Conservation (phyloP, 2,329 filamentous ascomycete genomes). For the Microsporum ferrugineum region DNA sequence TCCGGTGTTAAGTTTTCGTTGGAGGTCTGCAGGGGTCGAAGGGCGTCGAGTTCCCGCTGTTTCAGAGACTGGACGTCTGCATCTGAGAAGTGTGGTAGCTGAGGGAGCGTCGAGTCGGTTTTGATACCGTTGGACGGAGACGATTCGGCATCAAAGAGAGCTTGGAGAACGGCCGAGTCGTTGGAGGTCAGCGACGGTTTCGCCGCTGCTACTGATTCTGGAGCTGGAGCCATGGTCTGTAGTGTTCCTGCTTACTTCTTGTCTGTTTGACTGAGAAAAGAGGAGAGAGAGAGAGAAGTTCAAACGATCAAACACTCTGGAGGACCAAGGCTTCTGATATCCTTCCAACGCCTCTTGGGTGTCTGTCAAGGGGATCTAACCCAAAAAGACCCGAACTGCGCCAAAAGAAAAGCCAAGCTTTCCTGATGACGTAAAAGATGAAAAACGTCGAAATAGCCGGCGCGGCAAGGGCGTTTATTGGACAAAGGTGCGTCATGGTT, state of each 20-base stretch:
- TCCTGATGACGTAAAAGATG: neutral
- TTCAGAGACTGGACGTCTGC: conserved; percentile 30
- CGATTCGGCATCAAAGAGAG: conserved; percentile 38
- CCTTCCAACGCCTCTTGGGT: neutral
- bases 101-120: conserved; percentile 30
- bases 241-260: neutral
- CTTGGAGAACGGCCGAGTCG: conserved; percentile 36
- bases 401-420: neutral
- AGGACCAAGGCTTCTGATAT: neutral
- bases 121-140: conserved; percentile 25
- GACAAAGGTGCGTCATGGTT: neutral
- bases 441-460: conserved; percentile 1
- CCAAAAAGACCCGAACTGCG: neutral
- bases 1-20: conserved; percentile 13
- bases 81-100: conserved; percentile 31
- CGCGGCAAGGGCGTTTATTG: conserved; percentile 9
- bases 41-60: conserved; percentile 30
- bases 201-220: conserved; percentile 6
- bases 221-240: conserved; percentile 9
- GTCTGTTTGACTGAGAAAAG: neutral
- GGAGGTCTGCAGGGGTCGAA: conserved; percentile 25
- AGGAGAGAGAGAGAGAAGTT: neutral
- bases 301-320: neutral
- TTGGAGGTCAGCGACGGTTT: conserved; percentile 30
- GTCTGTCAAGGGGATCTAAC: neutral